These are phyloP conservation scores for Miscanthus lutarioriparius DNA, from an alignment of 176 grass and related monocot genomes.

Conservation along the genomic window DNA sequence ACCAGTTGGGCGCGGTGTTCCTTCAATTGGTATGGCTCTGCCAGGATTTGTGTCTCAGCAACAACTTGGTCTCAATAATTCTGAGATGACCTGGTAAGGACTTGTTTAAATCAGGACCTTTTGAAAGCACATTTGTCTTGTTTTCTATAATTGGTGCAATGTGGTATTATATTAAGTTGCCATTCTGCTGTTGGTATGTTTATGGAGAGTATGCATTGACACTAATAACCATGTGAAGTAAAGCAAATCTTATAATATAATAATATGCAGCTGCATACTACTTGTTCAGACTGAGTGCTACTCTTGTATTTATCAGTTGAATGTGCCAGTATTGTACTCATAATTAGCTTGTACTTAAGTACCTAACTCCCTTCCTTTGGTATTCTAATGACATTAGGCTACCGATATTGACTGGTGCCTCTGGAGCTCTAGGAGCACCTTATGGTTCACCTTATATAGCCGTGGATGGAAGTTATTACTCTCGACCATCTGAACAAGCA, in stretches of 20 bases:
- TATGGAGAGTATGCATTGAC: not conserved
- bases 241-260: not conserved
- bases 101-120: slow-evolving; percentile 15
- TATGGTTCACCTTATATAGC: slow-evolving; percentile 75
- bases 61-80: slow-evolving; percentile 71
- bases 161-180: not conserved
- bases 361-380: not conserved
- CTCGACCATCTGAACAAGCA: slow-evolving; percentile 50
- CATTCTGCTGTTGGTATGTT: not conserved
- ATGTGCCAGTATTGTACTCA: slow-evolving; percentile 1
- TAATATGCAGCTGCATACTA: slow-evolving; percentile 16
- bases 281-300: not conserved
- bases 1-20: slow-evolving; percentile 68
- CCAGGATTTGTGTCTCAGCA: slow-evolving; percentile 94
- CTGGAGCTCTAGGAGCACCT: slow-evolving; percentile 58
- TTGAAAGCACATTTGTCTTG: not conserved
- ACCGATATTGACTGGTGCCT: slow-evolving; percentile 62
- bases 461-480: slow-evolving; percentile 74
- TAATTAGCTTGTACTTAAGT: slow-evolving; percentile 12
- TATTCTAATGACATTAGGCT: slow-evolving; percentile 58
- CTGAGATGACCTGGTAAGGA: slow-evolving; percentile 91
- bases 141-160: slow-evolving; percentile 16
- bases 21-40: slow-evolving; percentile 79
- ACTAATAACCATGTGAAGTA: slow-evolving; percentile 19
- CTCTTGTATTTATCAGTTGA: not conserved